phyloP scores from a whole-genome alignment of 2,329 filamentous ascomycete species.

The Fusarium penzigii region DNA sequence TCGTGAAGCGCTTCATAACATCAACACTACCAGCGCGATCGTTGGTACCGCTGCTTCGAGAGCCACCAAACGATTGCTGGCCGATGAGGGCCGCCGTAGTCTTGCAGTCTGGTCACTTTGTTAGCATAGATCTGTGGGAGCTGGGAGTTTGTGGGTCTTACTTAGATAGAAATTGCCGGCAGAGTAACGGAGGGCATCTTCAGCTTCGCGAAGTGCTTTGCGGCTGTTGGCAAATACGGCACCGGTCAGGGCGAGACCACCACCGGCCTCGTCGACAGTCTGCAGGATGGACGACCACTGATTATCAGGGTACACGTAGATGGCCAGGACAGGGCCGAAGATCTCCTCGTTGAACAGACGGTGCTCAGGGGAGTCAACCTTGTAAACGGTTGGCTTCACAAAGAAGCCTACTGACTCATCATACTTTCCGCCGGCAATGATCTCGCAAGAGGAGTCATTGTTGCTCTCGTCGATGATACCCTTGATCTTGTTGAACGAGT shows the following conservation, averaged over 20 bases:
- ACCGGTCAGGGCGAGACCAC: slow-evolving; percentile 49
- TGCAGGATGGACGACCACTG: slow-evolving; percentile 39
- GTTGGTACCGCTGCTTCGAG: slow-evolving; percentile 54
- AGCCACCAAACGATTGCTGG: slow-evolving; percentile 58
- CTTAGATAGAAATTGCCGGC: slow-evolving; percentile 60
- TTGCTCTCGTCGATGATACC: slow-evolving; percentile 79
- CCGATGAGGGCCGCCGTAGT: slow-evolving; percentile 57
- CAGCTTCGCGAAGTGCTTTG: slow-evolving; percentile 48
- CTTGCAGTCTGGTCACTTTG: slow-evolving; percentile 45
- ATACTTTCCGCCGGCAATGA: slow-evolving; percentile 74
- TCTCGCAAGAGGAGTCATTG: slow-evolving; percentile 68
- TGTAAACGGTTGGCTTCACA: slow-evolving; percentile 81
- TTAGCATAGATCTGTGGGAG: background rate
- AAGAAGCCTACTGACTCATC: slow-evolving; percentile 79
- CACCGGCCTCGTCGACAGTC: slow-evolving; percentile 42
- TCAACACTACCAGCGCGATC: slow-evolving; percentile 57
- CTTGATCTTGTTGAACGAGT: slow-evolving; percentile 77
- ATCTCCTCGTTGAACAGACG: slow-evolving; percentile 75
- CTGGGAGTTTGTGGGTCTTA: slow-evolving; percentile 8
- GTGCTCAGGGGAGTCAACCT: slow-evolving; percentile 71
- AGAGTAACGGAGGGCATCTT: slow-evolving; percentile 52
- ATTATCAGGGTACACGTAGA: slow-evolving; percentile 76
- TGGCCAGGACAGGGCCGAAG: slow-evolving; percentile 75
- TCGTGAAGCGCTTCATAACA: slow-evolving; percentile 52
- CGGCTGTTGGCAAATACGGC: slow-evolving; percentile 52